Percentiles rank a stretch among this genome's conserved stretches.
phyloP scores from a whole-genome alignment of 805 yeast species.

The Starmera pachycereana region DNA sequence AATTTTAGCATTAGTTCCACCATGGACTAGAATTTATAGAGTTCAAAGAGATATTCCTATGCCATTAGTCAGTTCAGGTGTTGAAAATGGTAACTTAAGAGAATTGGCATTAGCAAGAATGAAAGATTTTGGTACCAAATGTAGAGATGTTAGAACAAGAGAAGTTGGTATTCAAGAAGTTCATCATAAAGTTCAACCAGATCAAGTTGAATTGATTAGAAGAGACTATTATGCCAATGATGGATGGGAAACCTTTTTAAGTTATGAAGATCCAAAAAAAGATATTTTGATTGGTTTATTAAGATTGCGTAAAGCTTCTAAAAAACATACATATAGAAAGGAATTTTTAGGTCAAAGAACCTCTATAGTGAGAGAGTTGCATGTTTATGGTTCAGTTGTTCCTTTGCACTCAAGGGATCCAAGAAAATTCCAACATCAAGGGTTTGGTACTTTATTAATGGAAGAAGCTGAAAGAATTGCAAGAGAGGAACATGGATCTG shows the following conservation, averaged over 20 bases:
- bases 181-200: slow-evolving; percentile 93
- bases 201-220: slow-evolving; percentile 90
- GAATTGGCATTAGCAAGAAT: slow-evolving; percentile 94
- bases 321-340: slow-evolving; percentile 82
- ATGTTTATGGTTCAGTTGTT: slow-evolving; percentile 95
- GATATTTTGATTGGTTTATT: slow-evolving; percentile 89
- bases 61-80: slow-evolving; percentile 97
- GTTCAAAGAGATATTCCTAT: slow-evolving; percentile 98
- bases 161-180: slow-evolving; percentile 99
- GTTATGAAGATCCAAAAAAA: slow-evolving; percentile 94
- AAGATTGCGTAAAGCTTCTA: slow-evolving; percentile 79
- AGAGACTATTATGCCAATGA: slow-evolving; percentile 97
- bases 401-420: slow-evolving; percentile 96
- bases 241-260: slow-evolving; percentile 96
- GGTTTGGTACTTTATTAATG: slow-evolving; percentile 94
- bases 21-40: slow-evolving; percentile 98
- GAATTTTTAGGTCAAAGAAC: slow-evolving; percentile 80
- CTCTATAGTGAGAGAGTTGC: slow-evolving; percentile 92
- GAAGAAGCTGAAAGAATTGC: slow-evolving; percentile 98
- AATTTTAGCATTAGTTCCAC: slow-evolving; percentile 92
- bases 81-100: slow-evolving; percentile 92
- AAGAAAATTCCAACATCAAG: slow-evolving; percentile 97
- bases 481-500: slow-evolving; percentile 86
- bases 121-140: slow-evolving; percentile 95
- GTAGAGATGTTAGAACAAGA: slow-evolving; percentile 94